These are phyloP conservation scores for Chimonanthus salicifolius DNA, from an alignment of 164 flowering plant species.

Conservation along the genomic window DNA sequence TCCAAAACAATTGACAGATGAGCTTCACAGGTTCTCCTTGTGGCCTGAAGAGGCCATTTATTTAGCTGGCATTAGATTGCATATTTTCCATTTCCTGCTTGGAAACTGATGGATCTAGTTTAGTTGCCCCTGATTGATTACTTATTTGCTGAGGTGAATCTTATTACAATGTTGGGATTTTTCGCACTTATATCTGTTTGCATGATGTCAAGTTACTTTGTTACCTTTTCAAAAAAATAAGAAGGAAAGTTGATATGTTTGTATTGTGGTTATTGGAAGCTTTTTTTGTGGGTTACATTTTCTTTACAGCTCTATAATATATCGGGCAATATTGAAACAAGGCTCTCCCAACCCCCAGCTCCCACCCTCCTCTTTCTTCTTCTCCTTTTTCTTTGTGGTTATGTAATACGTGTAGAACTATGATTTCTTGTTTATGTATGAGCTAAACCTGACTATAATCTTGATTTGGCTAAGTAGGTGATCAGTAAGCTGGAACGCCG, in stretches of 20 bases:
- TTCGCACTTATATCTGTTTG: neutral
- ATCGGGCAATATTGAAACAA: no score
- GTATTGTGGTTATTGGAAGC: neutral
- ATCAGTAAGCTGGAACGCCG: constrained; percentile 80
- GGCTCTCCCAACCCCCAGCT: no score
- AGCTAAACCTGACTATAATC: neutral
- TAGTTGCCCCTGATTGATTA: neutral
- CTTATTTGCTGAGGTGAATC: neutral
- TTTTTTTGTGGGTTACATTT: neutral
- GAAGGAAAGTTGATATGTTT: neutral
- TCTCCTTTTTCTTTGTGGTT: no score
- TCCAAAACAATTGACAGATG: neutral
- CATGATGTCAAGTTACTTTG: neutral
- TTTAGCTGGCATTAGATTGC: no score
- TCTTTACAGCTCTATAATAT: neutral
- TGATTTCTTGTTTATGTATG: neutral
- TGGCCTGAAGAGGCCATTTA: neutral
- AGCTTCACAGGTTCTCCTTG: neutral
- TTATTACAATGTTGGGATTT: neutral
- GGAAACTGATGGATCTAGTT: neutral
- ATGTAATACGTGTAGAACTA: no score
- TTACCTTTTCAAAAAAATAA: neutral
- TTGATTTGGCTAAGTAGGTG: constrained; percentile 42
- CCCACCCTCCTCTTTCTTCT: no score
- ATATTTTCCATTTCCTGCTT: neutral